Evolutionary conservation across 495 filamentous ascomycete genomes (phyloP).

Genomic region (Penicillium pulvis): DNA sequence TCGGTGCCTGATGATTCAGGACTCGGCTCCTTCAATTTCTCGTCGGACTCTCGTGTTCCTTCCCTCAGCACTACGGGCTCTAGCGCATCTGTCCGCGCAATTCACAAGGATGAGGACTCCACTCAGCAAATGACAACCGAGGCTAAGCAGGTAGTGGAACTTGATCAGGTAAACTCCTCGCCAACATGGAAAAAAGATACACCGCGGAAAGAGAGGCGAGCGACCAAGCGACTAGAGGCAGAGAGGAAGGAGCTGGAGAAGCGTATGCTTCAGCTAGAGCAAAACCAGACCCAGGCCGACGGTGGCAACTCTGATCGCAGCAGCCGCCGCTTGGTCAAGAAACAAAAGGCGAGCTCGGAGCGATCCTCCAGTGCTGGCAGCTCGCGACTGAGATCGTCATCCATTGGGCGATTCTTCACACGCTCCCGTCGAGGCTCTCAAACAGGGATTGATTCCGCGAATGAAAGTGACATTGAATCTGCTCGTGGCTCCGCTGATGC

Average conservation of each 20-base stretch:
- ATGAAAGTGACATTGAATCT: constrained; percentile 20
- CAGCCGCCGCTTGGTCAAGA: constrained; percentile 42
- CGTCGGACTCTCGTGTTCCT: constrained; percentile 22
- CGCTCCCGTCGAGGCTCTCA: constrained; percentile 35
- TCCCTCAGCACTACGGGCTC: constrained; percentile 23
- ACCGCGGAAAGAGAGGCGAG: constrained; percentile 37
- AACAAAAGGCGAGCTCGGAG: constrained; percentile 33
- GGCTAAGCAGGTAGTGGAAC: not conserved
- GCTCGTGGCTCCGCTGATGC: not conserved
- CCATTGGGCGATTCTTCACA: constrained; percentile 37
- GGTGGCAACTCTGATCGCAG: constrained; percentile 23
- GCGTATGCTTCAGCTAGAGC: constrained; percentile 36
- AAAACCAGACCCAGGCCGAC: constrained; percentile 27
- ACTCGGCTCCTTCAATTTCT: constrained; percentile 22
- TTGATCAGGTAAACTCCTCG: constrained; percentile 17
- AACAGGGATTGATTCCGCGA: constrained; percentile 33
- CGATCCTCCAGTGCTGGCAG: constrained; percentile 38
- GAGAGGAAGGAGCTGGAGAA: constrained; percentile 43
- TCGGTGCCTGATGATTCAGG: constrained; percentile 18
- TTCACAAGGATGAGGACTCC: constrained; percentile 8
- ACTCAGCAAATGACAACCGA: constrained; percentile 3
- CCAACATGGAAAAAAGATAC: constrained; percentile 24
- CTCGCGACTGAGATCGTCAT: constrained; percentile 31
- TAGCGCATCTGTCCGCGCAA: constrained; percentile 21
- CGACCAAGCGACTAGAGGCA: constrained; percentile 40